phyloP scores from a whole-genome alignment of 768 basidiomycete genomes.

The Ephemerocybe angulata region DNA sequence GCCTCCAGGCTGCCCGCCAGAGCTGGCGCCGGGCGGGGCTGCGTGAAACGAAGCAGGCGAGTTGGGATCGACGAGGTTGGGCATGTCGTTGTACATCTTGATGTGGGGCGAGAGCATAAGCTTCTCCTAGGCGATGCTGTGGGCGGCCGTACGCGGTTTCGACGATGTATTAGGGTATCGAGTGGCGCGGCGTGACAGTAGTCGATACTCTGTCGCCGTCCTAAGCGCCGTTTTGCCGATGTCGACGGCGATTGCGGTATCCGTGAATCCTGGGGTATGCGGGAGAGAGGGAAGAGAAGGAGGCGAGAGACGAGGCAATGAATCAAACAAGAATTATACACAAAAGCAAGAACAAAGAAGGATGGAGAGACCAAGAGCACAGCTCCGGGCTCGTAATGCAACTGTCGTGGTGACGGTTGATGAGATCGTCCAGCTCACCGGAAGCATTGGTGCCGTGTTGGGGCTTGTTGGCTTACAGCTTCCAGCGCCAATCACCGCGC shows the following conservation, averaged over 20 bases:
- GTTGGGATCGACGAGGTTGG: conserved; percentile 17
- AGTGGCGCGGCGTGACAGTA: not conserved
- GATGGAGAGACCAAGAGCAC: not conserved
- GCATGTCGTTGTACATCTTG: conserved; percentile 15
- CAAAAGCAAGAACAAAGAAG: not conserved
- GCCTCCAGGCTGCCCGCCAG: conserved; percentile 29
- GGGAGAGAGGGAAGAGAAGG: not conserved
- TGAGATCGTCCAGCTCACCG: conserved; percentile 1
- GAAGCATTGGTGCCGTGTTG: not conserved
- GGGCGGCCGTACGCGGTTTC: not conserved
- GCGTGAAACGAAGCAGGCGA: conserved; percentile 29
- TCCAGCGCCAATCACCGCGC: not conserved
- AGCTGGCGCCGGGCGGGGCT: conserved; percentile 30
- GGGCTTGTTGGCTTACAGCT: not conserved
- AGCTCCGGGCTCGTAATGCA: not conserved
- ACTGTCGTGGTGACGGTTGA: not conserved
- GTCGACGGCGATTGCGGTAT: too few relatives aligned
- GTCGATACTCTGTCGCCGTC: too few relatives aligned
- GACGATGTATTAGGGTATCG: not conserved
- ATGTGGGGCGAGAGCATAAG: not conserved
- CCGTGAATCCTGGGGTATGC: too few relatives aligned
- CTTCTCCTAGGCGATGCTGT: too few relatives aligned
- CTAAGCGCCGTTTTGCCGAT: too few relatives aligned
- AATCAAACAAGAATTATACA: not conserved
- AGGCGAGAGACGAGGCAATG: not conserved